Conservation (phyloP, 1,139 yeast genomes). For the Nakaseomyces bracarensis region DNA sequence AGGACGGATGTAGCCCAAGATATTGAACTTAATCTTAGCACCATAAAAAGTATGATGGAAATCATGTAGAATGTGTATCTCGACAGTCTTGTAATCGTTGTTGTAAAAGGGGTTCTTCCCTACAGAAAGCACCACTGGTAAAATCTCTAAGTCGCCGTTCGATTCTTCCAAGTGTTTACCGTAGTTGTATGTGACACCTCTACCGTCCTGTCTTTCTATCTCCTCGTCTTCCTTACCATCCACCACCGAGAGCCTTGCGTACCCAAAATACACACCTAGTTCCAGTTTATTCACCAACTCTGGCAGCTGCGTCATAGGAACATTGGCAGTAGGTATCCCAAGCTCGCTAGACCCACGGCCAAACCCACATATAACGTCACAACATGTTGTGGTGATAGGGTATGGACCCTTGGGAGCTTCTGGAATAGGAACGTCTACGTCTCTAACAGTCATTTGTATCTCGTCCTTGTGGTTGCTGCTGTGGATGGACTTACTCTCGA, state of each 20-base stretch:
- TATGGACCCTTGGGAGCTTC: slow-evolving; percentile 48
- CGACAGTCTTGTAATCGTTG: slow-evolving; percentile 60
- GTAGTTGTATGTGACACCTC: slow-evolving; percentile 49
- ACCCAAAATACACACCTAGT: slow-evolving; percentile 91
- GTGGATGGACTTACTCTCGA: neutral
- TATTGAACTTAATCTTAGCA: slow-evolving; percentile 55
- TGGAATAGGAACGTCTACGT: slow-evolving; percentile 36
- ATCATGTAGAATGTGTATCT: slow-evolving; percentile 75
- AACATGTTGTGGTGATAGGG: slow-evolving; percentile 48
- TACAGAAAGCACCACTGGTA: slow-evolving; percentile 90
- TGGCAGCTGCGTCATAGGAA: slow-evolving; percentile 51
- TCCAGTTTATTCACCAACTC: slow-evolving; percentile 40
- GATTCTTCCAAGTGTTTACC: slow-evolving; percentile 45
- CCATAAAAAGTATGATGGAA: slow-evolving; percentile 73
- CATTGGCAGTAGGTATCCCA: slow-evolving; percentile 94
- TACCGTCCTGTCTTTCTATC: slow-evolving; percentile 30
- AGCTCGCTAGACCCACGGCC: slow-evolving; percentile 92
- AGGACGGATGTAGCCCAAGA: slow-evolving; percentile 86
- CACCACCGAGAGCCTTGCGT: slow-evolving; percentile 38
- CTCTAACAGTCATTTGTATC: slow-evolving; percentile 6
- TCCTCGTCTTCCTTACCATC: slow-evolving; percentile 16
- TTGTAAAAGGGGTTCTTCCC: slow-evolving; percentile 95
- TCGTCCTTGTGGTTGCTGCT: neutral
- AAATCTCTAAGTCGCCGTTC: slow-evolving; percentile 34
- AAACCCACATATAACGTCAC: slow-evolving; percentile 73